Evolutionary conservation across 345 rosid genomes (phyloP).

Genomic region (Citrus inodora): DNA sequence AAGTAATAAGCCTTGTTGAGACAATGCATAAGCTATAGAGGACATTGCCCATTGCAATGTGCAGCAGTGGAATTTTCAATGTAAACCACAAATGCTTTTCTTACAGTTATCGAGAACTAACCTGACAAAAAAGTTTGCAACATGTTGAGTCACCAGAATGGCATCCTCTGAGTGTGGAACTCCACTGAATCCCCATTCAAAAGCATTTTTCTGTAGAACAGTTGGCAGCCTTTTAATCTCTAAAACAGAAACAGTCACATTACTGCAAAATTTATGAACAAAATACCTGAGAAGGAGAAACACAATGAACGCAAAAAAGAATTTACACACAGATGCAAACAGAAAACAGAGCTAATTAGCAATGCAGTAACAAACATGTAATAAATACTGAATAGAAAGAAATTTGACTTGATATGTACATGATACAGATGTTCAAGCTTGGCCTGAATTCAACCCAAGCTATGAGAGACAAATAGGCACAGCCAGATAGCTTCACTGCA

Average conservation of each 20-base stretch:
- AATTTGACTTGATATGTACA: neutral
- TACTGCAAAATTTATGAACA: neutral
- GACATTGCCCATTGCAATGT: neutral
- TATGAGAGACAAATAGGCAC: neutral
- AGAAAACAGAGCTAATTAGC: too few relatives aligned
- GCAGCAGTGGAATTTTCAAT: neutral
- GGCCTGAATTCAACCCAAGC: neutral
- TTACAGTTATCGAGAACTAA: slow-evolving; percentile 22
- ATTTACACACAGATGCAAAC: too few relatives aligned
- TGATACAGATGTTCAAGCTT: neutral
- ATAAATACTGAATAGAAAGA: too few relatives aligned
- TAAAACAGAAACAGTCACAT: neutral
- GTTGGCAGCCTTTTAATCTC: neutral
- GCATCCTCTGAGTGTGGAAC: slow-evolving; percentile 95
- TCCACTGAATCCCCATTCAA: slow-evolving; percentile 76
- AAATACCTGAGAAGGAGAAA: too few relatives aligned
- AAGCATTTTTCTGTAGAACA: slow-evolving; percentile 82
- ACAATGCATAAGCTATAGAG: neutral
- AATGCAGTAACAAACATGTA: too few relatives aligned
- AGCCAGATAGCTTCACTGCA: neutral
- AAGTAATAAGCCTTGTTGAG: neutral
- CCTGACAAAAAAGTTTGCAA: slow-evolving; percentile 81
- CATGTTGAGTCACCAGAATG: slow-evolving; percentile 80
- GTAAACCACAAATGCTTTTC: neutral
- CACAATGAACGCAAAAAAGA: too few relatives aligned